Evolutionary conservation across 129 eudicot genomes (phyloP), one percentile per base, ranked within the genome.

Genomic region (carrot (Daucus carota)): DNA sequence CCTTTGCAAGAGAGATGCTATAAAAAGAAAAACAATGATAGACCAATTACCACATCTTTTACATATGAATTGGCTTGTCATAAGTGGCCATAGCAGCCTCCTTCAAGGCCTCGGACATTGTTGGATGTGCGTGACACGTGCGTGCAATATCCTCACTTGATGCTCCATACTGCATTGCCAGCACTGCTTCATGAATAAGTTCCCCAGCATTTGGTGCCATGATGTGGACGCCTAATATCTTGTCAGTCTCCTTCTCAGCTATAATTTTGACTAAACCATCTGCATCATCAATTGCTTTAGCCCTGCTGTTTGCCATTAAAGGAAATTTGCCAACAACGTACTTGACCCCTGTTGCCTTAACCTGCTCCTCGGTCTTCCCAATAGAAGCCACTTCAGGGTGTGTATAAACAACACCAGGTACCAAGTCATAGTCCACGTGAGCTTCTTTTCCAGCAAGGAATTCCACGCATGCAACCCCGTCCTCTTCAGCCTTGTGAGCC

Each of bases 41-140:
- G 14, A 38, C 47, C 74, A 57, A 26, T 32, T 46, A 75, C 76
- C 77, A 50, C 60, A 22, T 33, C 60, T 46, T 78, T 86, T 88
- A 91, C 33, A 92, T 92, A 83, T 88, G 96, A 81, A 92, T 92
- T 76, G 97, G 83, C 80, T 89, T 92, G 83, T 87, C 97, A 69
- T 87, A 87, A 34, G 97, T 89, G 26, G 96, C 97, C 96, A 92
- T 89, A 10, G 97, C 97, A 68, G 97, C 97, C 73, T 92, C 97
- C 83, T 92, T 92, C 75, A 92, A 68, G 7, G 97, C 97, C 83
- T 92, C 97, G 26, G 93, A 89, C 92, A 92, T 83, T 14, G 97
- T 92, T 26, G 97, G 97, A 82, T 92, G 97, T 3, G 97, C 97
- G 26, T 92, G 97, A 80, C 97, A 92, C 0, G 96, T 89, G 73